phyloP scores from a whole-genome alignment of 2,329 filamentous ascomycete genomes.

The Talaromyces pinophilus region DNA sequence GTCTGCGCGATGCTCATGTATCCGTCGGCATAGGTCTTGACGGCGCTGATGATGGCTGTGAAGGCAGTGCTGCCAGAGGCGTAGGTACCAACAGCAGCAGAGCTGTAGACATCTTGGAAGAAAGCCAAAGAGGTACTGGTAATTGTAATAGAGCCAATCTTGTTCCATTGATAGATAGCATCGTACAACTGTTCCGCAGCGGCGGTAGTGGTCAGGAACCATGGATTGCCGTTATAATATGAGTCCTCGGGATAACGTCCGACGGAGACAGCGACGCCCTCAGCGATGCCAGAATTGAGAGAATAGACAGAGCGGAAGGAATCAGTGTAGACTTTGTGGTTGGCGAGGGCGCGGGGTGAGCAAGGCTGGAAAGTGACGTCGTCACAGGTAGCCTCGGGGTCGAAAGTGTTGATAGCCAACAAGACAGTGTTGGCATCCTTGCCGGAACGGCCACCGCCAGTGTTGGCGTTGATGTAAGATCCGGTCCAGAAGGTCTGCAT shows the following conservation, averaged over 20 bases:
- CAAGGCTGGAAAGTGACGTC: constrained; percentile 73
- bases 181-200: constrained; percentile 80
- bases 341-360: constrained; percentile 66
- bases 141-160: constrained; percentile 63
- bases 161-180: constrained; percentile 70
- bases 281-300: constrained; percentile 47
- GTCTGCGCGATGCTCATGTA: constrained; percentile 50
- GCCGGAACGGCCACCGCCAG: constrained; percentile 61
- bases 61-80: constrained; percentile 57
- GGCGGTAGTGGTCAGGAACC: constrained; percentile 71
- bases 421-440: constrained; percentile 71
- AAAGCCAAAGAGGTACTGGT: constrained; percentile 67
- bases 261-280: constrained; percentile 43
- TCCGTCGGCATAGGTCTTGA: constrained; percentile 64
- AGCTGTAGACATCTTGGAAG: constrained; percentile 66
- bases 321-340: constrained; percentile 74
- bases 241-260: constrained; percentile 71
- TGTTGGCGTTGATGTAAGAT: constrained; percentile 67
- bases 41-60: constrained; percentile 58
- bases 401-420: constrained; percentile 48
- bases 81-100: constrained; percentile 64
- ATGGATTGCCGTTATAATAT: constrained; percentile 79
- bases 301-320: constrained; percentile 71
- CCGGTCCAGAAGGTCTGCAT: constrained; percentile 72
- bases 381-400: constrained; percentile 37